Conservation (phyloP, 2,329 filamentous ascomycete genomes). For the Ceratocystis alfenasii region DNA sequence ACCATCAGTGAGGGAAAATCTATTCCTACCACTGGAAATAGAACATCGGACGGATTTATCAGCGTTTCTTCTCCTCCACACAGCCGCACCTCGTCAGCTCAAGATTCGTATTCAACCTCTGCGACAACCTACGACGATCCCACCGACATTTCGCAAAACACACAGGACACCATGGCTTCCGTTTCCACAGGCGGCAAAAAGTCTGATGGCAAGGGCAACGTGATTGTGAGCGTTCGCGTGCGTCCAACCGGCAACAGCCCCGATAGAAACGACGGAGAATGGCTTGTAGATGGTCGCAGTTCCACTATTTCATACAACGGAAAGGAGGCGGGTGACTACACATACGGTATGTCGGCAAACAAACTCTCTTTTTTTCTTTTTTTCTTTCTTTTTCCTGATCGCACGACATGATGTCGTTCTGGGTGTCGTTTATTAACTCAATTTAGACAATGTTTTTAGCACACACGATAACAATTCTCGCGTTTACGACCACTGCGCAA, state of each 20-base stretch:
- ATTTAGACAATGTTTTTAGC: conserved; percentile 84
- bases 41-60: conserved; percentile 62
- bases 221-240: conserved; percentile 88
- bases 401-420: not conserved
- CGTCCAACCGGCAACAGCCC: conserved; percentile 65
- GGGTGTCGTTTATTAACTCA: conserved; percentile 23
- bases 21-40: conserved; percentile 46
- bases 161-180: conserved; percentile 28
- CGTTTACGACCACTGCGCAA: conserved; percentile 89
- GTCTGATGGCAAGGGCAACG: conserved; percentile 76
- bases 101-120: conserved; percentile 84
- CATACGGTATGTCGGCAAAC: conserved; percentile 58
- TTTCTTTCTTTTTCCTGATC: too few species aligned
- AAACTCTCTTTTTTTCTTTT: not conserved
- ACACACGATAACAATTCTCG: conserved; percentile 86
- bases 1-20: conserved; percentile 67
- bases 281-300: conserved; percentile 78
- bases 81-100: conserved; percentile 81
- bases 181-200: conserved; percentile 35
- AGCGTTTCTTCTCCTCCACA: conserved; percentile 73
- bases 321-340: conserved; percentile 83
- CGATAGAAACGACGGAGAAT: conserved; percentile 61
- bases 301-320: conserved; percentile 74
- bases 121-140: conserved; percentile 79
- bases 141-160: conserved; percentile 40